These are phyloP conservation scores for Cladorrhinum sp. DNA, from an alignment of 2,329 filamentous ascomycete species.

Conservation along the genomic window DNA sequence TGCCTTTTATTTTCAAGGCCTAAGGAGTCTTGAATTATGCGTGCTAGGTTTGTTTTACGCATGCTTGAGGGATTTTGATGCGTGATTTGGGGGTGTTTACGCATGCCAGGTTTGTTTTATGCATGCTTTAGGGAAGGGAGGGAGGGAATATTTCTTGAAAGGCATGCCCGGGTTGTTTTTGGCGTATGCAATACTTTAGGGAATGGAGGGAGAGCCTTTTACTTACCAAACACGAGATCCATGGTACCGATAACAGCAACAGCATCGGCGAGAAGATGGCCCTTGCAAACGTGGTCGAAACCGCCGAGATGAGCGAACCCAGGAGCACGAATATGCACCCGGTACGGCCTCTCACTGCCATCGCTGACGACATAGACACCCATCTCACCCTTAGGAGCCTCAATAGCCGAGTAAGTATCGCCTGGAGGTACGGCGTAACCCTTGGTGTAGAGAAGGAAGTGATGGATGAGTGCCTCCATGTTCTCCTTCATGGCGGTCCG, in stretches of 20 bases:
- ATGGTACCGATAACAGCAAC: slow-evolving; percentile 92
- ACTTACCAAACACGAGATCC: slow-evolving; percentile 83
- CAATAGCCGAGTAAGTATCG: slow-evolving; percentile 96
- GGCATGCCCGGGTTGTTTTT: no score
- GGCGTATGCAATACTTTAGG: not conserved
- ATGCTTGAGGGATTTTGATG: no score
- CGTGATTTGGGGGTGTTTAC: no score
- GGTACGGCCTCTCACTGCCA: slow-evolving; percentile 91
- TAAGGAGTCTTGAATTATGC: not conserved
- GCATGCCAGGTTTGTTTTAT: not conserved
- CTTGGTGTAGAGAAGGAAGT: slow-evolving; percentile 98
- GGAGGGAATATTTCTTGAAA: no score
- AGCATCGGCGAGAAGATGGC: slow-evolving; percentile 91
- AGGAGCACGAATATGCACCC: slow-evolving; percentile 94
- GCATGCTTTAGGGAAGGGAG: no score
- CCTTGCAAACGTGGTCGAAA: slow-evolving; percentile 90
- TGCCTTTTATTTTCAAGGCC: not conserved
- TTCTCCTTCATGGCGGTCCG: slow-evolving; percentile 99
- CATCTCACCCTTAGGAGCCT: slow-evolving; percentile 99
- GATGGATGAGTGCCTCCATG: slow-evolving; percentile 99
- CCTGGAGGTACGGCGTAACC: slow-evolving; percentile 95
- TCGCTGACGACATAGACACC: slow-evolving; percentile 95
- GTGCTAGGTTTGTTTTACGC: not conserved
- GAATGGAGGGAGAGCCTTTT: slow-evolving; percentile 9
- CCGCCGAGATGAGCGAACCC: slow-evolving; percentile 93